Base-by-base conservation (phyloP, 2,329 filamentous ascomycete genomes). In the Orbilia blumenaviensis region DNA sequence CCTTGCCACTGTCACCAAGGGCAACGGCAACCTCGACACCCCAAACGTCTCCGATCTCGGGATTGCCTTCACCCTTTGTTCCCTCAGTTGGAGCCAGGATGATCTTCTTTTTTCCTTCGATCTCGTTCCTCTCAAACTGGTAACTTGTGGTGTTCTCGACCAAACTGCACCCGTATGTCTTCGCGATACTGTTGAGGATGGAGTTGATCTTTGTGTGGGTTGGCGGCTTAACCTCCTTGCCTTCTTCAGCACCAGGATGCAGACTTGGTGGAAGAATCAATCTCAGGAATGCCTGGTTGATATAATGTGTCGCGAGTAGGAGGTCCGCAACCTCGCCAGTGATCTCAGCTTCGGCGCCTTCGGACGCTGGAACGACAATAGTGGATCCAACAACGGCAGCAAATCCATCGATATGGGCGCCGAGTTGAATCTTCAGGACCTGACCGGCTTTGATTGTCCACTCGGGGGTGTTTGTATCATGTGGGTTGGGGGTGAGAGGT, bases 131-230 rank as follows among this genome's bases (percentile, higher is more conserved):
- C 82, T 93, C 93, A 83, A 99, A 98, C 77, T 93, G 85, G 94
- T 95, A 99, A 82, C 92, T 96, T 46, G 95, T 99, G 78, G 95
- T 99, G 87, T 94, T 96, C 88, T 99, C 95, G 68, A 99, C 93
- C 25, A 98, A 86, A 83, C 90, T 96, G 87, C 92, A 94, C 77
- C 92, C 94, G 84, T 96, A 99, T 80, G 89, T 87, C 86, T 96
- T 93, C 82, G 90, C 92, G 50, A 98, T 89, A 88, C 95, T 97
- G 85, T 97, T 93, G 60, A 99, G 86, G 78, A 98, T 86, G 80
- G 88, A 87, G 78, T 91, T 95, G 81, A 99, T 98, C 85, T 93
- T 91, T 81, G 88, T 85, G 85, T 98, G 94, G 61, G 91, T 92
- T 69, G 91, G 91, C 64, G 93, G 85, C 86, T 96, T 97, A 73